Base-by-base conservation (phyloP, 2,329 filamentous ascomycete genomes). In the Aspergillus sp. region DNA sequence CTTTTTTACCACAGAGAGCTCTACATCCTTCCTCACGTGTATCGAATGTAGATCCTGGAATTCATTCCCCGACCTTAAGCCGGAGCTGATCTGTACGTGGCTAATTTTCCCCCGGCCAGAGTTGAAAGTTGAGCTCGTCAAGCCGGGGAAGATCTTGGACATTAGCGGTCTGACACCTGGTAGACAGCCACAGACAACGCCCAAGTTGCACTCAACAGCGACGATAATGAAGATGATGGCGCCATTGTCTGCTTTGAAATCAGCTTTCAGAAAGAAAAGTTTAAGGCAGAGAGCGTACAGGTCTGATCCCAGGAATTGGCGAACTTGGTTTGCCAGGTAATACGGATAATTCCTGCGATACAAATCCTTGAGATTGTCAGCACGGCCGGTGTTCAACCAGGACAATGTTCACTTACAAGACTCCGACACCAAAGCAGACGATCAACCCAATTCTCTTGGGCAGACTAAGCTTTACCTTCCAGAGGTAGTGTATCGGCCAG, bases 281-380 rank as follows among this genome's bases (percentile, higher is more conserved):
- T 25, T 7, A 0, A 28, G 41, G 22, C 6, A 0, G 31, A 49
- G 17, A 15, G 17, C 43, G 28, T 30, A 59, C 51, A 54, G 2
- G 50, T 41, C n/a, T 59, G 51, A 48, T 59, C 57, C 57, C 43
- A 59, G 23, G 57, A 59, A 13, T 43, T n/a, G 7, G 57, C 57
- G 25, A 54, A 59, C 30, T 31, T 59, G 23, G 54, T 45, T 17
- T 59, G 57, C 45, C 50, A 59, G 19, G 57, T 59, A 17, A 59
- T 59, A n/a, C 51, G 57, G 34, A 59, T 7, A 11, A 59, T 22
- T 3, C 50, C 57, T 28, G 57, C 57, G 17, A 59, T 54, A 31
- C 57, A 59, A 19, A 59, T 59, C 23, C 51, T 59, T n/a, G 25
- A 17, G 4, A 7, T 47, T 34, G 28, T 54, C n/a, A 59, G 50